phyloP scores from a whole-genome alignment of 2,329 filamentous ascomycete species.

The Aspergillus terreus region DNA sequence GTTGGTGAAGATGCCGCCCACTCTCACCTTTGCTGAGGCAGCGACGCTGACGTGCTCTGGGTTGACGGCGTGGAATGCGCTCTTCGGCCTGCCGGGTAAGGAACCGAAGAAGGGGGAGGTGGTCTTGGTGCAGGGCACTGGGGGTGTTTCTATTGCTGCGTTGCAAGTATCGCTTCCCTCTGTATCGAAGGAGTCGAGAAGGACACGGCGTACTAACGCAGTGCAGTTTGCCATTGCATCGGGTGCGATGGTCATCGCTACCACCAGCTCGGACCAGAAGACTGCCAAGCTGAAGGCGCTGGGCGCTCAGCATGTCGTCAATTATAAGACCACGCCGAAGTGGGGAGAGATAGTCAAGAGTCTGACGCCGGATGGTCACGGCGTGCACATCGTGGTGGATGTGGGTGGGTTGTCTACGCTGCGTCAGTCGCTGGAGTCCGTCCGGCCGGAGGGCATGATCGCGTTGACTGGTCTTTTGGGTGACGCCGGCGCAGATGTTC shows the following conservation, averaged over 20 bases:
- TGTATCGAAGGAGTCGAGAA: background rate
- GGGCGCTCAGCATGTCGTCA: constrained; percentile 56
- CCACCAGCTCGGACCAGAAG: constrained; percentile 52
- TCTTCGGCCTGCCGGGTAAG: constrained; percentile 47
- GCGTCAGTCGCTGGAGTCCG: constrained; percentile 40
- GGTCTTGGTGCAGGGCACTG: constrained; percentile 53
- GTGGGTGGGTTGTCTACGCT: constrained; percentile 54
- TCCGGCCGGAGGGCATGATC: constrained; percentile 49
- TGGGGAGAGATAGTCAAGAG: constrained; percentile 54
- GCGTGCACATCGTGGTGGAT: constrained; percentile 55
- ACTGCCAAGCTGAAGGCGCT: constrained; percentile 48
- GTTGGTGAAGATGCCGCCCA: constrained; percentile 45
- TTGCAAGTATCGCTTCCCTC: constrained; percentile 34
- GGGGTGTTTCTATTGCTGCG: constrained; percentile 51
- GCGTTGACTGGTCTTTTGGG: constrained; percentile 53
- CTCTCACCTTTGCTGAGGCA: constrained; percentile 46
- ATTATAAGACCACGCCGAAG: constrained; percentile 51
- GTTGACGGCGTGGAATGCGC: constrained; percentile 51
- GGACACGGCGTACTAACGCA: background rate
- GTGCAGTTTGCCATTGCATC: constrained; percentile 40
- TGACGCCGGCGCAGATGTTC: constrained; percentile 34
- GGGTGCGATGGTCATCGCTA: constrained; percentile 56
- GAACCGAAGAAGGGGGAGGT: constrained; percentile 36
- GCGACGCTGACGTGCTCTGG: constrained; percentile 47
- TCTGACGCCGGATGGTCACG: constrained; percentile 44